Percentiles rank a stretch among this genome's conserved stretches.
phyloP scores from a whole-genome alignment of 306 rosid species.

The Dicorynia guianensis region DNA sequence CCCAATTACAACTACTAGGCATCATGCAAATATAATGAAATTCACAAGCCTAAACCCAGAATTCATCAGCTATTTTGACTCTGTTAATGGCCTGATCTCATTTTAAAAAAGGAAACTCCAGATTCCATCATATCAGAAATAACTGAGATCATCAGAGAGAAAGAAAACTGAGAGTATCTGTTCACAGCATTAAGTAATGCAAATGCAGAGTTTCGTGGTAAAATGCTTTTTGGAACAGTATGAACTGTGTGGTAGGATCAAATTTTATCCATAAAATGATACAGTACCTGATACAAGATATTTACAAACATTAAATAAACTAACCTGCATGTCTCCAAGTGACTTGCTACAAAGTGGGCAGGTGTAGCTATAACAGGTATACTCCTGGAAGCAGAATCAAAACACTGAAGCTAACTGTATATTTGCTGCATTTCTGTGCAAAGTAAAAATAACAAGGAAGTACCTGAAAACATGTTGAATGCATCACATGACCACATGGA shows the following conservation, averaged over 20 bases:
- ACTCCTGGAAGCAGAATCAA: constrained; percentile 68
- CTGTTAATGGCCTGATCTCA: background rate
- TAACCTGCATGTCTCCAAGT: constrained; percentile 97
- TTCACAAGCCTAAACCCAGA: constrained; percentile 6
- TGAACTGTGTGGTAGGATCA: background rate
- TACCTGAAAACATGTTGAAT: constrained; percentile 91
- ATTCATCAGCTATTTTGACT: constrained; percentile 16
- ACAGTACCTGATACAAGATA: constrained; percentile 12
- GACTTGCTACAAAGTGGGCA: constrained; percentile 96
- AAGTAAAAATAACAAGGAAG: constrained; percentile 28
- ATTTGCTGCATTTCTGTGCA: constrained; percentile 1
- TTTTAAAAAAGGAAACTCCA: constrained; percentile 1
- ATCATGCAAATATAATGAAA: constrained; percentile 24
- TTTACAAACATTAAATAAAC: constrained; percentile 42
- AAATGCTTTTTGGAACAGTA: constrained; percentile 28
- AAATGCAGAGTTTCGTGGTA: constrained; percentile 2
- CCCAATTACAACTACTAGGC: constrained; percentile 1
- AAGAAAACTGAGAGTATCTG: background rate
- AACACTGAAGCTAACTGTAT: constrained; percentile 43
- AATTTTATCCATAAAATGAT: background rate
- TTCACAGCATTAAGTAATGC: background rate
- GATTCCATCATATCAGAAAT: background rate
- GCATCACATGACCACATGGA: constrained; percentile 94
- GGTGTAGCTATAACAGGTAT: constrained; percentile 74
- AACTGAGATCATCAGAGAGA: constrained; percentile 15